Evolutionary conservation across 306 rosid species (phyloP).

Genomic region (Alnus rubra): DNA sequence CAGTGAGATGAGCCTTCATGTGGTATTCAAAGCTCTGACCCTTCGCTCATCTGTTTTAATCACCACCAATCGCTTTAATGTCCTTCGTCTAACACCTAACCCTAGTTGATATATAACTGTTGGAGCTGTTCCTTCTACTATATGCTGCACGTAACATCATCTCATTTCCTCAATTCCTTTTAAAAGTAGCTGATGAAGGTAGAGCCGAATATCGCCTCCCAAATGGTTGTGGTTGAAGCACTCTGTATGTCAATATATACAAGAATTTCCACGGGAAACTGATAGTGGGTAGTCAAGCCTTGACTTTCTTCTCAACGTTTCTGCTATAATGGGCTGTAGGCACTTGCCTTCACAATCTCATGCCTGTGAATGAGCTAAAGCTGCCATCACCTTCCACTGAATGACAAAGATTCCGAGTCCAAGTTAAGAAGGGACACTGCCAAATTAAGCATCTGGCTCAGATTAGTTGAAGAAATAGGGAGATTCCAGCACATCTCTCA

Average conservation of each 20-base stretch:
- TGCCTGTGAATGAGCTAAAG: slow-evolving; percentile 25
- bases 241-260: slow-evolving; percentile 30
- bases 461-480: slow-evolving; percentile 82
- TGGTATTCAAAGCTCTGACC: slow-evolving; percentile 24
- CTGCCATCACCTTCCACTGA: slow-evolving; percentile 25
- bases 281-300: slow-evolving; percentile 25
- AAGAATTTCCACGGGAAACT: slow-evolving; percentile 19
- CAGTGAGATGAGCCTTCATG: slow-evolving; percentile 18
- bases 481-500: slow-evolving; percentile 69
- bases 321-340: slow-evolving; percentile 19
- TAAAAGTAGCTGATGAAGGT: slow-evolving; percentile 22
- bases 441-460: slow-evolving; percentile 8
- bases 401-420: slow-evolving; percentile 28
- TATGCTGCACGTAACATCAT: slow-evolving; percentile 27
- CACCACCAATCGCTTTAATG: slow-evolving; percentile 25
- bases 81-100: slow-evolving; percentile 14
- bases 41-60: slow-evolving; percentile 21
- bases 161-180: slow-evolving; percentile 26
- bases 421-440: slow-evolving; percentile 24
- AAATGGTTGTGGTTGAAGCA: slow-evolving; percentile 4
- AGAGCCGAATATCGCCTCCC: slow-evolving; percentile 23
- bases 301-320: slow-evolving; percentile 20
- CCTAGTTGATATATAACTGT: slow-evolving; percentile 18
- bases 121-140: slow-evolving; percentile 7
- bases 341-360: slow-evolving; percentile 21